These are phyloP conservation scores for Metschnikowia lochheadii DNA, from an alignment of 805 yeast genomes.

Conservation along the genomic window DNA sequence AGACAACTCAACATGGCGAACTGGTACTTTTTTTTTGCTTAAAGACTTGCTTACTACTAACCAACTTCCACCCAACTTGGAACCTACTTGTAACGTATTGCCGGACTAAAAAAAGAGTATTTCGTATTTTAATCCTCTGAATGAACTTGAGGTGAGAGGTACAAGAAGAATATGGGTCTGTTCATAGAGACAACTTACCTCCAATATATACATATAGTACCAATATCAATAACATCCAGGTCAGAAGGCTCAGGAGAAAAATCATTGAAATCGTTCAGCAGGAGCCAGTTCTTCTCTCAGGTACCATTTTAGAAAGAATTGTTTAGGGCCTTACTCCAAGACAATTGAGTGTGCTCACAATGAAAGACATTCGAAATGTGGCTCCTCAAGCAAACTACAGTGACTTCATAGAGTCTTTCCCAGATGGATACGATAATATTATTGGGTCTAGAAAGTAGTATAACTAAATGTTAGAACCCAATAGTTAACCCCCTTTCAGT, in stretches of 20 bases:
- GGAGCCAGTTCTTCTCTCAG: constrained; percentile 55
- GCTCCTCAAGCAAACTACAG: constrained; percentile 54
- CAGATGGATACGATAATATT: constrained; percentile 57
- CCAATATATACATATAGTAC: constrained; percentile 2
- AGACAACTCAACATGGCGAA: too few relatives aligned
- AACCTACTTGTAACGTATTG: too few relatives aligned
- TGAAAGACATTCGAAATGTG: constrained; percentile 42
- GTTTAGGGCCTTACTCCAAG: constrained; percentile 45
- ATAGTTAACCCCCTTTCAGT: too few relatives aligned
- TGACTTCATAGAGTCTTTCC: constrained; percentile 51
- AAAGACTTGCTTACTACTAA: too few relatives aligned
- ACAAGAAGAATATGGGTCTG: too few relatives aligned
- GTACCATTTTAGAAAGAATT: constrained; percentile 53
- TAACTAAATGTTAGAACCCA: too few relatives aligned
- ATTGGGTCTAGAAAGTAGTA: constrained; percentile 41
- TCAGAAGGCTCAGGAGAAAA: constrained; percentile 45
- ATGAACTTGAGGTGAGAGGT: too few relatives aligned
- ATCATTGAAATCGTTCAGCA: constrained; percentile 58
- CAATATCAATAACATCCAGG: constrained; percentile 45
- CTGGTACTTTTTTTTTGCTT: too few relatives aligned
- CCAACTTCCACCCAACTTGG: too few relatives aligned
- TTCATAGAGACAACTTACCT: too few relatives aligned
- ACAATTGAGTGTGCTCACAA: constrained; percentile 30
- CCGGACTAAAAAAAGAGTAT: too few relatives aligned
- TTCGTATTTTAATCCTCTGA: too few relatives aligned